Percentiles rank a stretch among this genome's conserved stretches.
Conservation (phyloP, 2,329 filamentous ascomycete genomes). For the Penicillium sp. region DNA sequence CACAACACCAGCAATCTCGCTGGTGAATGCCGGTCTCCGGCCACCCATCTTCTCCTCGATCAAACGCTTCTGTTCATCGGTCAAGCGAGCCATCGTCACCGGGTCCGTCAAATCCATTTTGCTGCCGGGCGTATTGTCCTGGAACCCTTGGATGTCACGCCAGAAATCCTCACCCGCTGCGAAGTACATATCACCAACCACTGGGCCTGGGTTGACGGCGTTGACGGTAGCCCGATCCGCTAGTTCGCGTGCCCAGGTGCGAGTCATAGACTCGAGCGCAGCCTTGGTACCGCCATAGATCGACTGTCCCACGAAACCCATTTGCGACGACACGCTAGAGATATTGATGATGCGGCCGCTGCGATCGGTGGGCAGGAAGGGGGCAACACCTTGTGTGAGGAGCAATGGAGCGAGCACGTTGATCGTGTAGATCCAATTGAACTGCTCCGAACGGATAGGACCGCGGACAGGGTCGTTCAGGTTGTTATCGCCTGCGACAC, state of each 20-base stretch:
- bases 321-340: constrained; percentile 60
- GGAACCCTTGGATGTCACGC: constrained; percentile 61
- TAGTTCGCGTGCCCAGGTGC: constrained; percentile 67
- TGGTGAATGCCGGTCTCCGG: constrained; percentile 65
- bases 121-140: constrained; percentile 65
- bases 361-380: constrained; percentile 70
- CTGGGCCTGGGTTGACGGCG: constrained; percentile 67
- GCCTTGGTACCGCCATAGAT: constrained; percentile 70
- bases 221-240: constrained; percentile 67
- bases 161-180: constrained; percentile 61
- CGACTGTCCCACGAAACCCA: constrained; percentile 62
- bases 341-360: constrained; percentile 67
- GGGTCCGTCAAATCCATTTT: constrained; percentile 21
- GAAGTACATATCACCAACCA: constrained; percentile 68
- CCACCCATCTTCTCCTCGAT: constrained; percentile 62
- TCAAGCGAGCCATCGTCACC: constrained; percentile 43
- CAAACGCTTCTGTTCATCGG: constrained; percentile 64
- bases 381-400: constrained; percentile 71
- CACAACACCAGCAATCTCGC: constrained; percentile 75
- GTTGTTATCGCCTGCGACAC: constrained; percentile 56
- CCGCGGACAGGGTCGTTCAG: constrained; percentile 68
- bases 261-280: constrained; percentile 69
- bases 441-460: constrained; percentile 64
- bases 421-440: constrained; percentile 72
- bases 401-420: constrained; percentile 83